Evolutionary conservation across 345 rosid genomes (phyloP).

Genomic region (Chamaenerion angustifolium): DNA sequence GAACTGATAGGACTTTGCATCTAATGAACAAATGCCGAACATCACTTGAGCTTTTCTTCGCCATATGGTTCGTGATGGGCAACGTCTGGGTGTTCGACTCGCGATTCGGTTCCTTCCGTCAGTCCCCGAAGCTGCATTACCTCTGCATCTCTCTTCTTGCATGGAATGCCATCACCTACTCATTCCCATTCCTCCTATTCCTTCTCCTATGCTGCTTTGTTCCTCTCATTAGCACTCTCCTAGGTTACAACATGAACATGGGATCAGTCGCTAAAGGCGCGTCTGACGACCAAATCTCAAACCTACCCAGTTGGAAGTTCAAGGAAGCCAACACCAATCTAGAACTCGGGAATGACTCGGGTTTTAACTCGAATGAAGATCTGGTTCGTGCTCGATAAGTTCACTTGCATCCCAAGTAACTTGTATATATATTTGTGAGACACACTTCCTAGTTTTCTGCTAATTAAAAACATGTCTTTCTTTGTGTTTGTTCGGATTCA

Average conservation of each 20-base stretch:
- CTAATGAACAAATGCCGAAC: conserved; percentile 90
- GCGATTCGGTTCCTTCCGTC: conserved; percentile 60
- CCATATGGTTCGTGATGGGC: conserved; percentile 99
- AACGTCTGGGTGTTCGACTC: conserved; percentile 98
- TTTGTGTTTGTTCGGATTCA: conserved; percentile 19
- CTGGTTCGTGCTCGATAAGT: conserved; percentile 5
- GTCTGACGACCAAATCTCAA: conserved; percentile 77
- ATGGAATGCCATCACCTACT: conserved; percentile 86
- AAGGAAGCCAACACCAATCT: conserved; percentile 28
- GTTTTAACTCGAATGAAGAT: too few species aligned
- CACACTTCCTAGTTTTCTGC: too few species aligned
- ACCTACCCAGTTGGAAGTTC: conserved; percentile 69
- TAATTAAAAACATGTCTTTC: too few species aligned
- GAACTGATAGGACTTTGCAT: conserved; percentile 38
- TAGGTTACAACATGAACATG: conserved; percentile 91
- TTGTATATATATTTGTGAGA: too few species aligned
- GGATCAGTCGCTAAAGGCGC: conserved; percentile 73
- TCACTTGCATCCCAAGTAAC: conserved; percentile 1
- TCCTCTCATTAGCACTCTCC: conserved; percentile 59
- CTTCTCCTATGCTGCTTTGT: conserved; percentile 78
- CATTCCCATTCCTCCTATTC: conserved; percentile 82
- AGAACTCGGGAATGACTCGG: conserved; percentile 20
- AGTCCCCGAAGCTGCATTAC: conserved; percentile 74
- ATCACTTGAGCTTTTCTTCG: conserved; percentile 88
- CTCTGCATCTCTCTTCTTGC: conserved; percentile 84